Conservation (phyloP, 768 basidiomycete genomes). For the Macrolepiota albuminosa region DNA sequence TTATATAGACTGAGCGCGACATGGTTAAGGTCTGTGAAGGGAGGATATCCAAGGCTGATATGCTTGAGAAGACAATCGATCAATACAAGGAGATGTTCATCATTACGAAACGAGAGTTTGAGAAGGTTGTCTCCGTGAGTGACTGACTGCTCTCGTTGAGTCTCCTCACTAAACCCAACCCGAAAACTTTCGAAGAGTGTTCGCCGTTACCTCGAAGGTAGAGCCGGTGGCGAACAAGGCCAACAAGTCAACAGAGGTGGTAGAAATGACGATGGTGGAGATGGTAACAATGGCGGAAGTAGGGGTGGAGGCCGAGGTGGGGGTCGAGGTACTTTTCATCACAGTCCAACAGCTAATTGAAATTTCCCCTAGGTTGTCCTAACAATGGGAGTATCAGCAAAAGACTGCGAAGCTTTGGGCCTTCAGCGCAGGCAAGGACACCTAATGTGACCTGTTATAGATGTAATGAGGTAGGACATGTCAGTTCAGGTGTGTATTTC, state of each 20-base stretch:
- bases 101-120: conserved; percentile 34
- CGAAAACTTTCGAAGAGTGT: conserved; percentile 49
- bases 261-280: conserved; percentile 31
- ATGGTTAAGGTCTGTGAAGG: conserved; percentile 96
- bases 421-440: conserved; percentile 24
- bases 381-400: conserved; percentile 33
- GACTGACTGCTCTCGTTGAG: background rate
- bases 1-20: conserved; percentile 77
- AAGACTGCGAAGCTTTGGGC: conserved; percentile 41
- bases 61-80: conserved; percentile 73
- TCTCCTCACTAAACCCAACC: background rate
- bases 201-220: conserved; percentile 40
- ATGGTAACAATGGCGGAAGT: conserved; percentile 32
- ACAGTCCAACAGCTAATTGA: background rate
- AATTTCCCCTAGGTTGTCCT: conserved; percentile 42
- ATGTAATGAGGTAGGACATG: conserved; percentile 53
- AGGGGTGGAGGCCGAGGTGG: conserved; percentile 30
- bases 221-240: background rate
- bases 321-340: conserved; percentile 23
- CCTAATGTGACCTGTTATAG: conserved; percentile 40
- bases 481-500: conserved; percentile 37
- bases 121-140: conserved; percentile 42
- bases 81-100: conserved; percentile 93
- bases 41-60: conserved; percentile 69
- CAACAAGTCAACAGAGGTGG: conserved; percentile 23